Percentiles rank a stretch among this genome's conserved stretches.
phyloP scores from a whole-genome alignment of 1,139 yeast genomes.

The Sugiyamaella japonica region DNA sequence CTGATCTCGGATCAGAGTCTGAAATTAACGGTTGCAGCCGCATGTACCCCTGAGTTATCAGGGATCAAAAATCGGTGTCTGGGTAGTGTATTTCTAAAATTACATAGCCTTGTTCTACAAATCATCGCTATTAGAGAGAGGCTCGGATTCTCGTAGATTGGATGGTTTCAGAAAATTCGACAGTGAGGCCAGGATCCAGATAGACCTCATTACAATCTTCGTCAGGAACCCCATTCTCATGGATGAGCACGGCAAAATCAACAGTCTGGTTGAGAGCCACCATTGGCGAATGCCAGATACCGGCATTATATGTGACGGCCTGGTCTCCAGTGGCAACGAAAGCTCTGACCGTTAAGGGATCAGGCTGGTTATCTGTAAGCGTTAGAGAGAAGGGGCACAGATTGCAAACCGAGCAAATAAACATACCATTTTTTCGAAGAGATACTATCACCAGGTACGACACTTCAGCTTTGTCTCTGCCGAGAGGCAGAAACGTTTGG shows the following conservation, averaged over 20 bases:
- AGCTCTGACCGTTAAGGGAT: slow-evolving; percentile 58
- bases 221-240: slow-evolving; percentile 74
- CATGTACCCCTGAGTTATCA: background rate
- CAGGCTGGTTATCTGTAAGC: slow-evolving; percentile 56
- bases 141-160: background rate
- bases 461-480: slow-evolving; percentile 50
- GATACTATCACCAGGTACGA: slow-evolving; percentile 86
- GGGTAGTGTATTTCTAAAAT: no score
- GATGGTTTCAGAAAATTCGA: slow-evolving; percentile 20
- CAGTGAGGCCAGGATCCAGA: slow-evolving; percentile 49
- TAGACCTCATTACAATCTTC: slow-evolving; percentile 84
- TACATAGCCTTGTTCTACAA: background rate
- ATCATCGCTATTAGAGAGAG: background rate
- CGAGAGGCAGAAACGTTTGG: slow-evolving; percentile 90
- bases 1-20: background rate
- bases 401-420: no score
- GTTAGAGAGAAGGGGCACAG: slow-evolving; percentile 55
- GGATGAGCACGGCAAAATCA: slow-evolving; percentile 83
- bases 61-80: no score
- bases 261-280: slow-evolving; percentile 58
- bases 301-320: slow-evolving; percentile 84
- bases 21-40: background rate
- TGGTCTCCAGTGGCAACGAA: slow-evolving; percentile 80
- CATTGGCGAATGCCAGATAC: slow-evolving; percentile 93
- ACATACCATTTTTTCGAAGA: slow-evolving; percentile 42